Conservation (phyloP, 2,329 filamentous ascomycete species). For the Aspergillus fischeri region DNA sequence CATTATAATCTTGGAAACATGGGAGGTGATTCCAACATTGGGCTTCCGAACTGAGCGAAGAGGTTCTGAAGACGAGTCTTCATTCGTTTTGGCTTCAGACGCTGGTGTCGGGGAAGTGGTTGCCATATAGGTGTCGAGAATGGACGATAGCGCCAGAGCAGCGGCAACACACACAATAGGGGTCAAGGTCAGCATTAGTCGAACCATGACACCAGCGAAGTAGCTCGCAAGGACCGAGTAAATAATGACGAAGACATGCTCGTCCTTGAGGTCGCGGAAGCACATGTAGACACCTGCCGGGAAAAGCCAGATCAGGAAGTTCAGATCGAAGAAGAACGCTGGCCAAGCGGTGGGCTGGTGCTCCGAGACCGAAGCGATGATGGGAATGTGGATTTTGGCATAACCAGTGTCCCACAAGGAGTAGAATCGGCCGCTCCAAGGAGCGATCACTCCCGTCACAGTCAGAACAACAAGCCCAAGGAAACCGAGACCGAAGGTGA, state of each 20-base stretch:
- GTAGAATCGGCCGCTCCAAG: constrained; percentile 98
- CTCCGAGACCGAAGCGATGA: constrained; percentile 99
- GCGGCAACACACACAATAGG: constrained; percentile 94
- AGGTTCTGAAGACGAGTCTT: constrained; percentile 30
- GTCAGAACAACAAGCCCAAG: constrained; percentile 77
- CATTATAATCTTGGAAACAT: constrained; percentile 73
- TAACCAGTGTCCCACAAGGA: constrained; percentile 98
- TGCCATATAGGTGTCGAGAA: constrained; percentile 81
- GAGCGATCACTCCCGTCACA: constrained; percentile 84
- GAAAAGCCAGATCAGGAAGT: constrained; percentile 98
- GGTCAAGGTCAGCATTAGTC: constrained; percentile 94
- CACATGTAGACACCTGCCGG: constrained; percentile 97
- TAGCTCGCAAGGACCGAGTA: constrained; percentile 97
- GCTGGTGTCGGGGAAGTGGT: constrained; percentile 56
- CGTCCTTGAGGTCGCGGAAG: constrained; percentile 88
- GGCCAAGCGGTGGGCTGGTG: constrained; percentile 99
- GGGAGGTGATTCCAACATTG: constrained; percentile 76
- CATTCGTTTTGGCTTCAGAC: constrained; percentile 40
- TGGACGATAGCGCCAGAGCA: constrained; percentile 79
- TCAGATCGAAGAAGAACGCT: constrained; percentile 98
- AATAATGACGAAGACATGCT: constrained; percentile 97
- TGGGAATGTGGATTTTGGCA: constrained; percentile 98
- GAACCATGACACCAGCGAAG: constrained; percentile 98
- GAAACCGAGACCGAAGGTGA: constrained; percentile 69
- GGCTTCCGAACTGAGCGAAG: constrained; percentile 70